A percentile compares a stretch with the other conserved stretches of the same genome.
Conservation (phyloP, 176 grass and related monocot genomes). For the Puya raimondii region DNA sequence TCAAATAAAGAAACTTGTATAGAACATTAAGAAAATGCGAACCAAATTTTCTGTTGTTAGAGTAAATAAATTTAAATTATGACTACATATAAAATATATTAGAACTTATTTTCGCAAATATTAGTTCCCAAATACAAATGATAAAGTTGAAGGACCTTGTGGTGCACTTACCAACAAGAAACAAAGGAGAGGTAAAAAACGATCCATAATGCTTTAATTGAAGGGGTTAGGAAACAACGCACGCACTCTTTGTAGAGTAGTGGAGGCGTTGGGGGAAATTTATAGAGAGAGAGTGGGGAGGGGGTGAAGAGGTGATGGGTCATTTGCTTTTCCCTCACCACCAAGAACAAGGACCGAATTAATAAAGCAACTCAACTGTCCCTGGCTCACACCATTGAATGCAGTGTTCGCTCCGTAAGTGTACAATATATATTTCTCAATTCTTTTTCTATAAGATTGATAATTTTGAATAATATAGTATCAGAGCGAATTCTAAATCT, state of each 20-base stretch:
- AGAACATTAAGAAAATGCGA: too few species aligned
- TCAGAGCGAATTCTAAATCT: too few species aligned
- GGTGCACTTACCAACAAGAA: conserved; percentile 37
- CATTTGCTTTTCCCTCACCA: neutral
- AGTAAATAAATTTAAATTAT: too few species aligned
- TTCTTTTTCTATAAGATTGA: too few species aligned
- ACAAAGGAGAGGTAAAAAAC: conserved; percentile 23
- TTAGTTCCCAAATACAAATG: neutral
- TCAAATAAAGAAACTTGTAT: too few species aligned
- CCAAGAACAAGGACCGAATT: neutral
- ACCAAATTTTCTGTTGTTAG: too few species aligned
- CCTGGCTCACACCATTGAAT: neutral
- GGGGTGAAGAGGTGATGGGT: neutral
- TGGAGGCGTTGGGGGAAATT: neutral
- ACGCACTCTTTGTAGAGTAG: neutral
- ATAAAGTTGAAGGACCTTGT: neutral
- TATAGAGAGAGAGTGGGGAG: neutral
- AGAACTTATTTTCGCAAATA: too few species aligned
- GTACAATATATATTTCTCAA: too few species aligned
- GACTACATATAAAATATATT: too few species aligned
- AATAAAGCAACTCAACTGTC: neutral
- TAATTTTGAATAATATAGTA: too few species aligned
- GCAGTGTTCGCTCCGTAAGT: neutral
- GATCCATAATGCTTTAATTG: conserved; percentile 17
- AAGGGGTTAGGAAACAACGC: neutral